These are phyloP conservation scores for Fusarium equiseti DNA, from an alignment of 2,329 filamentous ascomycete species.

Conservation along the genomic window DNA sequence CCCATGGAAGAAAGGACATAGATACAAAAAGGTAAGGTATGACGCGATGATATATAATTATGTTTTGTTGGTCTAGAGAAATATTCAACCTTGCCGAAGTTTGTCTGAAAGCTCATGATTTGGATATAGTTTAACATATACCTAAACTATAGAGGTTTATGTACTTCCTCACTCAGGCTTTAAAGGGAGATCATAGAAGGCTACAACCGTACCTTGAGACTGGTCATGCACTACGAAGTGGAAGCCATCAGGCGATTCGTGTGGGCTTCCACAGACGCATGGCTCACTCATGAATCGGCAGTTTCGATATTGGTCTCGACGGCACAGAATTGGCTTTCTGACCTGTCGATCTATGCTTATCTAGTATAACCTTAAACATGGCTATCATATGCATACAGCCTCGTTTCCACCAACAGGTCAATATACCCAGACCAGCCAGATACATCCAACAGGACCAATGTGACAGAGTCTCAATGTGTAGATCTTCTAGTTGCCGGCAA, in stretches of 20 bases:
- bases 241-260: neutral
- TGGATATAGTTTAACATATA: accelerated
- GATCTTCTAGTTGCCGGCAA: neutral
- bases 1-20: no score
- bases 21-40: no score
- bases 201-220: neutral
- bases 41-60: neutral
- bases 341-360: neutral
- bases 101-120: neutral
- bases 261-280: neutral
- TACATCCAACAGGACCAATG: neutral
- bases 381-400: neutral
- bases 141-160: neutral
- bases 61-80: neutral
- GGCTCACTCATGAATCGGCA: neutral
- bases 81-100: neutral
- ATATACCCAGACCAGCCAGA: neutral
- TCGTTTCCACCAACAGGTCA: neutral
- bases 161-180: neutral
- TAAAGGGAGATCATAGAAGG: neutral
- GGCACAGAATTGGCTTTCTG: neutral
- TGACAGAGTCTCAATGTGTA: neutral
- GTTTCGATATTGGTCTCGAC: neutral
- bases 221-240: neutral
- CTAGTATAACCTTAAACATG: neutral